A percentile compares a stretch with the other conserved stretches of the same genome.
These are phyloP conservation scores for Eimeria maxima DNA, from an alignment of 169 alveolate genomes.

Conservation along the genomic window DNA sequence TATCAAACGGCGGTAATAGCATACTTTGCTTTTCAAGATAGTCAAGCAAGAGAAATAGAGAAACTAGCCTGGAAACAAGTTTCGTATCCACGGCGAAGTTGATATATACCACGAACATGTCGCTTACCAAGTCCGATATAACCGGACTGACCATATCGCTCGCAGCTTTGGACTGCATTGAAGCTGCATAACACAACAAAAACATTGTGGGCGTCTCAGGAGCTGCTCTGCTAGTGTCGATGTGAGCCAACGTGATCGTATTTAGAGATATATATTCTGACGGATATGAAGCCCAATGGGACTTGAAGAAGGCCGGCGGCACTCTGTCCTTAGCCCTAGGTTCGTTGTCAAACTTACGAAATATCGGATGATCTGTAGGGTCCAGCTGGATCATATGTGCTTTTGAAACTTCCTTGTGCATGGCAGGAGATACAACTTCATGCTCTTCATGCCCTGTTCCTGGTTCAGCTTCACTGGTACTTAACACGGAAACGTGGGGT, in stretches of 20 bases:
- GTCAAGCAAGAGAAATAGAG: constrained; percentile 76
- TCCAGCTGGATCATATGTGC: constrained; percentile 64
- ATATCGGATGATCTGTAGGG: constrained; percentile 57
- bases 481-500: neutral
- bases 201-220: neutral
- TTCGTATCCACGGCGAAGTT: constrained; percentile 69
- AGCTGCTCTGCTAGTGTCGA: neutral
- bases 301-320: neutral
- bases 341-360: constrained; percentile 6
- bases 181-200: constrained; percentile 41
- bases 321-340: neutral
- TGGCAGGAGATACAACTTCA: neutral
- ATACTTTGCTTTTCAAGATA: constrained; percentile 75
- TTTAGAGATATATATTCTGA: neutral
- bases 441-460: constrained; percentile 13
- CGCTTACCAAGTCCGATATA: constrained; percentile 66
- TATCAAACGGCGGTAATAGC: neutral
- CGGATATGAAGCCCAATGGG: neutral
- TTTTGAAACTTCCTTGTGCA: neutral
- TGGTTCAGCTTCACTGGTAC: neutral
- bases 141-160: constrained; percentile 71
- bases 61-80: constrained; percentile 66
- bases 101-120: constrained; percentile 68
- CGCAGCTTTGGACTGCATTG: constrained; percentile 69
- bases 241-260: neutral